phyloP scores from a whole-genome alignment of 2,329 filamentous ascomycete species.

The Pseudogymnoascus sp. region DNA sequence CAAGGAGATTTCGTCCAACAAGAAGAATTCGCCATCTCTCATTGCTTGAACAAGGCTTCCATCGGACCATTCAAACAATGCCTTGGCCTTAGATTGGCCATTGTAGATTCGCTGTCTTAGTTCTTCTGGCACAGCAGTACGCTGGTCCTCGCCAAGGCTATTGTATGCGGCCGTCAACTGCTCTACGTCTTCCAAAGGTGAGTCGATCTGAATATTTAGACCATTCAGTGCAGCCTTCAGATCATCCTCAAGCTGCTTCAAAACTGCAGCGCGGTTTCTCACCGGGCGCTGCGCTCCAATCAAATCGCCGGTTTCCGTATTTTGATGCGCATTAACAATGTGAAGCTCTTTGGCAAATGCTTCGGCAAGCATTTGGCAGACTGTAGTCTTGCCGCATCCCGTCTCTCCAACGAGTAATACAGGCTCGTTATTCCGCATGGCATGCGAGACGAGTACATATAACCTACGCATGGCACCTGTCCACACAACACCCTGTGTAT shows the following conservation, averaged over 20 bases:
- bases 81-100: conserved; percentile 58
- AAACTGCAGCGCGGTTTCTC: conserved; percentile 68
- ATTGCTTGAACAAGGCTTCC: conserved; percentile 90
- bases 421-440: conserved; percentile 82
- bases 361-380: conserved; percentile 85
- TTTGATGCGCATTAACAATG: conserved; percentile 95
- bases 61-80: conserved; percentile 93
- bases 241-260: conserved; percentile 56
- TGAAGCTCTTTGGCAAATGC: conserved; percentile 66
- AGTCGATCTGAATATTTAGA: conserved; percentile 38
- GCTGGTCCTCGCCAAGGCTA: conserved; percentile 38
- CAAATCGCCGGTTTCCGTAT: conserved; percentile 92
- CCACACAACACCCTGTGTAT: conserved; percentile 71
- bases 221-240: conserved; percentile 40
- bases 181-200: conserved; percentile 52
- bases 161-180: conserved; percentile 37
- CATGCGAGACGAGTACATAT: conserved; percentile 80
- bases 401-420: conserved; percentile 93
- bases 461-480: conserved; percentile 88
- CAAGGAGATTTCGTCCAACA: conserved; percentile 95
- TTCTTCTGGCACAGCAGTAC: conserved; percentile 27
- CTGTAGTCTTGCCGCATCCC: conserved; percentile 94
- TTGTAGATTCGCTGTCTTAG: conserved; percentile 33
- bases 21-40: conserved; percentile 79
- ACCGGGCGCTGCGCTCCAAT: conserved; percentile 92